Base-by-base conservation (phyloP, 1,284 basidiomycete genomes). In the Cutaneotrichosporon dermatis region DNA sequence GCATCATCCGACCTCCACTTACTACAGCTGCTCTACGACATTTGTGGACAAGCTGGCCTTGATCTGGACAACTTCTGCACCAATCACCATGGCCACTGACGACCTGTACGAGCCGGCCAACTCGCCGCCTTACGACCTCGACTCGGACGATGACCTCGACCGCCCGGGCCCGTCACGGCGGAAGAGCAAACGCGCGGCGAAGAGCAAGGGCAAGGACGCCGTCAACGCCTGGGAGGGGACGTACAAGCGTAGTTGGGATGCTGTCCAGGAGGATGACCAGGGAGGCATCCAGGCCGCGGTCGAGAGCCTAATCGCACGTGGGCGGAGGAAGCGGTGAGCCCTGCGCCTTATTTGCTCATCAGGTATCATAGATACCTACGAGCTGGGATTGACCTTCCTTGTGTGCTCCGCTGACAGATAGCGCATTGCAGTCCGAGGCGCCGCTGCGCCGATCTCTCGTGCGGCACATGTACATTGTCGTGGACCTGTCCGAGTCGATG, bases 371-470 rank as follows among this genome's bases (percentile, higher is more conserved):
- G 25, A 25, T 25, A 25, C 25, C 25, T 25, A 25, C 25, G 25
- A 25, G 25, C 25, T 25, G 25, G 25, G 25, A 25, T 10, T 6
- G 25, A 16, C 25, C 15, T 7, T 16, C 8, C 7, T n/a, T 50
- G 25, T 25, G 25, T 25, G 25, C 25, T 25, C 25, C 25, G 25
- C 59, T 56, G 52, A 63, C 49, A 53, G 13, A 12, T 58, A 79
- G 78, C 53, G 76, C 93, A 37, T 87, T 87, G 25, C 70, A 72
- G 43, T 73, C 72, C 1, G 92, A 94, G 33, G 85, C 89, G 13
- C 91, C 96, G 13, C 88, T 99, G 50, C 88, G 96, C 39, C 84
- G 96, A 25, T 92, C 92, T 6, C 99, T 99, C 73, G 98, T 99
- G 66, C 88, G 95, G 34, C 95, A 99, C 76, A 84, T 98, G 53